Percentiles rank a stretch among this genome's conserved stretches.
Conservation (phyloP, 1,284 basidiomycete genomes). For the Sporisorium exsertum region DNA sequence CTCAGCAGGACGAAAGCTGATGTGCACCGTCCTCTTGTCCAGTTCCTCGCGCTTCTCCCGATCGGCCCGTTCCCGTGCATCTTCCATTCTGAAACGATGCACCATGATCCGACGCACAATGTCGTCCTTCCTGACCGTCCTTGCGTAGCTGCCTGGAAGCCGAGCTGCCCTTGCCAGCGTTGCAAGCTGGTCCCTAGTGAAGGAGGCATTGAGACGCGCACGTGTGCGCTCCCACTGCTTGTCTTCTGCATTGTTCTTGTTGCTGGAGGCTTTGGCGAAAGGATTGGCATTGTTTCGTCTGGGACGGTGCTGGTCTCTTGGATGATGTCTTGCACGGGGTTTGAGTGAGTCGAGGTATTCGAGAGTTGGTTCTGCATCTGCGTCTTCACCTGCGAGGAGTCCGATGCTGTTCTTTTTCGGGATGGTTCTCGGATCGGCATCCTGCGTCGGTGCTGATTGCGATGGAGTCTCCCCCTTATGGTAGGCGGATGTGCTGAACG, state of each 20-base stretch:
- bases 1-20: constrained; percentile 37
- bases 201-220: constrained; percentile 34
- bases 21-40: constrained; percentile 22
- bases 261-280: constrained; percentile 21
- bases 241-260: constrained; percentile 19
- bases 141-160: constrained; percentile 31
- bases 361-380: constrained; percentile 35
- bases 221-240: constrained; percentile 43
- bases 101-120: constrained; percentile 45
- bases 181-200: constrained; percentile 44
- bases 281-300: constrained; percentile 16
- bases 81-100: constrained; percentile 46
- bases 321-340: constrained; percentile 5
- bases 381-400: constrained; percentile 28
- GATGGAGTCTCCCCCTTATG: not conserved
- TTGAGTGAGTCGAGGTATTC: constrained; percentile 51
- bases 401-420: not conserved
- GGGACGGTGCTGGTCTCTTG: not conserved
- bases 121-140: constrained; percentile 29
- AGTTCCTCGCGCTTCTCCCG: constrained; percentile 31
- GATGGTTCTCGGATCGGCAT: not conserved
- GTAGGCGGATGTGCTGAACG: constrained; percentile 9
- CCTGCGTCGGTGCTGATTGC: not conserved
- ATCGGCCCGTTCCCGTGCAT: constrained; percentile 29
- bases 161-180: constrained; percentile 29